Evolutionary conservation across 495 filamentous ascomycete species (phyloP).

Genomic region (Entonaema liquescens): DNA sequence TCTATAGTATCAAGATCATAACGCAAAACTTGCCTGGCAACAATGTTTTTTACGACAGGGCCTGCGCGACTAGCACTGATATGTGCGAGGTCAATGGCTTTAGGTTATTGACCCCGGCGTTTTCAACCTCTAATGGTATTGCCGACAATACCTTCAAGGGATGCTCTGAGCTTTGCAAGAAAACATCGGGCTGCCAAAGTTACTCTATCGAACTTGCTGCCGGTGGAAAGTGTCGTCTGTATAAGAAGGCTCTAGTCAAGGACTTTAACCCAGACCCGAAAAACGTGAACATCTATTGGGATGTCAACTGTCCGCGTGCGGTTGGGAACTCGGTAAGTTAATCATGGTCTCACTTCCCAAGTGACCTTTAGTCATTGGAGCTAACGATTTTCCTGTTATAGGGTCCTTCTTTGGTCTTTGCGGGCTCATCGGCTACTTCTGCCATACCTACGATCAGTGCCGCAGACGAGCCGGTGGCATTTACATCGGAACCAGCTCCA

Average conservation of each 20-base stretch:
- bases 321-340: slow-evolving; percentile 7
- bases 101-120: not conserved
- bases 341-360: too few species aligned
- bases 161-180: slow-evolving; percentile 18
- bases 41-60: slow-evolving; percentile 17
- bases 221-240: slow-evolving; percentile 21
- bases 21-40: not conserved
- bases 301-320: slow-evolving; percentile 16
- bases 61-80: slow-evolving; percentile 10
- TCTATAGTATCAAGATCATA: slow-evolving; percentile 1
- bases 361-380: not conserved
- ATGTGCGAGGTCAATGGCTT: slow-evolving; percentile 24
- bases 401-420: not conserved
- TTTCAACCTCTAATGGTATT: slow-evolving; percentile 8
- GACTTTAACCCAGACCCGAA: slow-evolving; percentile 17
- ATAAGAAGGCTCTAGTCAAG: slow-evolving; percentile 16
- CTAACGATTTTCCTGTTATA: not conserved
- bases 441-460: not conserved
- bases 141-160: slow-evolving; percentile 23
- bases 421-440: not conserved
- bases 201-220: slow-evolving; percentile 19
- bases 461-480: not conserved
- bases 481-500: not conserved
- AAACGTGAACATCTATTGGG: slow-evolving; percentile 20
- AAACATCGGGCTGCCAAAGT: slow-evolving; percentile 10